Evolutionary conservation across 2,329 filamentous ascomycete genomes (phyloP), one percentile per base, ranked within the genome.

Genomic region (Tolypocladium inflatum): DNA sequence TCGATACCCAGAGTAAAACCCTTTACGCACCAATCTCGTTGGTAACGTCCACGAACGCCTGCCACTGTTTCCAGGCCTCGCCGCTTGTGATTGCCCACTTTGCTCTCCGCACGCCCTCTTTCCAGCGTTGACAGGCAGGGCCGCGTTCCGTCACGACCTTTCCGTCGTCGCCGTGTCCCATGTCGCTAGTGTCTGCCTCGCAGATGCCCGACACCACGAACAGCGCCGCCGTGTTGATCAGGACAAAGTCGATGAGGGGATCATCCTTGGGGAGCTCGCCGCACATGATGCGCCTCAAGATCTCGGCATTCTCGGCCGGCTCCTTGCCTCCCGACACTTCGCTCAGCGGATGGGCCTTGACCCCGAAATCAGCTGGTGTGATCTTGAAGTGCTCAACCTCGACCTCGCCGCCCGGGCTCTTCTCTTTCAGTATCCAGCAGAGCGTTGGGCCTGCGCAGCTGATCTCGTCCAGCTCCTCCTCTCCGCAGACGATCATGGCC

Each of bases 401-500:
- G 73, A 84, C 65, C 42, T 71, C 70, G 43, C 70, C 67, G 26
- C 71, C 67, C 19, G 74, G 71, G 6, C 71, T 70, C 54, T 74
- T 73, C 54, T 80, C 76, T 57, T 81, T 77, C 57, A 97, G 75
- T 74, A 85, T 85, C 94, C 94, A 99, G 80, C 92, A 96, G 67
- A 89, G 86, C 2, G 92, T 96, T 41, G 80, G 80, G 0, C 94
- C 93, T 1, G 93, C 94, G 65, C 93, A 97, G 66, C 89, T 94
- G 61, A 99, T 84, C 76, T 99, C 94, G 70, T 99, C 94, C 37
- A 99, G 84, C 65, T 97, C 91, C 75, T 97, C 95, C 63, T 89
- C 88, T 50, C 94, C 94, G 69, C 93, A 99, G 21, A 97, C 89
- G 26, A 99, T 83, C 73, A 99, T 77, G 3, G 90, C 92, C 73